Evolutionary conservation across 2,329 filamentous ascomycete genomes (phyloP).

Genomic region (Byssoonygena ceratinophila): DNA sequence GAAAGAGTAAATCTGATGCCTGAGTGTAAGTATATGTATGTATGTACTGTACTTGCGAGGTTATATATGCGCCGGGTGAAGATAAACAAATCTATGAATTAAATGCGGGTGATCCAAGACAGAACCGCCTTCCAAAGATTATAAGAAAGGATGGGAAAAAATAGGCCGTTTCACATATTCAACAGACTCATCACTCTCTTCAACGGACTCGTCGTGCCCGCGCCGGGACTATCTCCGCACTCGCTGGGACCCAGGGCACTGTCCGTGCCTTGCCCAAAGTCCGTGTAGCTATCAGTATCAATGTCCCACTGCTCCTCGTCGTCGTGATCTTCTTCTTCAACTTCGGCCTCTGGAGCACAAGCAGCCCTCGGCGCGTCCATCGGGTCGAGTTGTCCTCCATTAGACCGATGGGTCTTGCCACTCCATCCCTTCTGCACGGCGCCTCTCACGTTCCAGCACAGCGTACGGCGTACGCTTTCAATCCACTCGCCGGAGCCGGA

Average conservation of each 20-base stretch:
- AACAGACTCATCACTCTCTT: conserved; percentile 64
- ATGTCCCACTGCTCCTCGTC: conserved; percentile 74
- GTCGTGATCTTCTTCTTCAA: conserved; percentile 43
- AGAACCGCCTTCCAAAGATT: neutral
- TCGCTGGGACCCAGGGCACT: conserved; percentile 51
- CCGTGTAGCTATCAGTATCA: conserved; percentile 57
- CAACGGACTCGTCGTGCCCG: conserved; percentile 56
- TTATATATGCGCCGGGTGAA: neutral
- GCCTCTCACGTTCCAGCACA: conserved; percentile 90
- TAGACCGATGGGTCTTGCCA: conserved; percentile 32
- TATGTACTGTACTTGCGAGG: neutral
- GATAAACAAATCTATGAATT: neutral
- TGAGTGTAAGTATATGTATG: neutral
- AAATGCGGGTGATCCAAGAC: neutral
- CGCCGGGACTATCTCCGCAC: conserved; percentile 47
- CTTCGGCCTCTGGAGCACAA: conserved; percentile 14
- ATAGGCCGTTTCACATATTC: conserved; percentile 41
- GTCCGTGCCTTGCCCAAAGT: conserved; percentile 29
- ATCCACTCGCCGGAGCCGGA: conserved; percentile 91
- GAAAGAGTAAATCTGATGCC: neutral
- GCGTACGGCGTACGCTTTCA: conserved; percentile 79
- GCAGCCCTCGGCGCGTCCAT: neutral
- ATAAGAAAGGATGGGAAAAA: neutral
- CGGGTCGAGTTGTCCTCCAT: conserved; percentile 15
- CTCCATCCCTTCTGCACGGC: conserved; percentile 83